phyloP scores from a whole-genome alignment of 2,329 filamentous ascomycete genomes.

The Dothistroma septosporum region DNA sequence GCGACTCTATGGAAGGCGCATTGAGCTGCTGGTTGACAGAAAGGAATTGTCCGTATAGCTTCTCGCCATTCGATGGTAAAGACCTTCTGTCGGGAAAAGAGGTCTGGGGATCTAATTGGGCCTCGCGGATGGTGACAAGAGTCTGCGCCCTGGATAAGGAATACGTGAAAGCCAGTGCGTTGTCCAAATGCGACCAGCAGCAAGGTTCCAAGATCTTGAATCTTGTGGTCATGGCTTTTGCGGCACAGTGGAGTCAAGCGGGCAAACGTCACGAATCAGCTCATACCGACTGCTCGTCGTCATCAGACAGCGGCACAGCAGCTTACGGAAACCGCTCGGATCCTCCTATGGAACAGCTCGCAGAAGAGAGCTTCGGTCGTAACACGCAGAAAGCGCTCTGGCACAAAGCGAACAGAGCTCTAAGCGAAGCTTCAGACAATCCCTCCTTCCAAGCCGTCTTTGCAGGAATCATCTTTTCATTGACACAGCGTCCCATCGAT shows the following conservation, averaged over 20 bases:
- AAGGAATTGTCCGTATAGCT: slow-evolving; percentile 19
- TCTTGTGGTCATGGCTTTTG: slow-evolving; percentile 18
- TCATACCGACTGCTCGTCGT: not conserved
- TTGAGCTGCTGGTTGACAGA: slow-evolving; percentile 21
- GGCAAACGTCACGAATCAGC: slow-evolving; percentile 1
- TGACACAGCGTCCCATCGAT: slow-evolving; percentile 19
- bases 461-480: slow-evolving; percentile 19
- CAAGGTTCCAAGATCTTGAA: slow-evolving; percentile 18
- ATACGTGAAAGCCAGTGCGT: slow-evolving; percentile 13
- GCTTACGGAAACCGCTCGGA: not conserved
- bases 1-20: slow-evolving; percentile 20
- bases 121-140: slow-evolving; percentile 17
- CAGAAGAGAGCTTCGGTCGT: slow-evolving; percentile 15
- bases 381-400: slow-evolving; percentile 17
- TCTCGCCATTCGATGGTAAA: slow-evolving; percentile 12
- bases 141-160: slow-evolving; percentile 17
- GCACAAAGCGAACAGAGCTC: slow-evolving; percentile 17
- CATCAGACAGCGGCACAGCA: not conserved
- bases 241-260: slow-evolving; percentile 18
- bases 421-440: slow-evolving; percentile 15
- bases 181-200: slow-evolving; percentile 14
- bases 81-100: not conserved
- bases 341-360: not conserved
- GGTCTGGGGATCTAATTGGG: slow-evolving; percentile 19
- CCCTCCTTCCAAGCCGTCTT: slow-evolving; percentile 19